Evolutionary conservation across 495 filamentous ascomycete genomes (phyloP).

Genomic region (Lasiosphaeria miniovina): DNA sequence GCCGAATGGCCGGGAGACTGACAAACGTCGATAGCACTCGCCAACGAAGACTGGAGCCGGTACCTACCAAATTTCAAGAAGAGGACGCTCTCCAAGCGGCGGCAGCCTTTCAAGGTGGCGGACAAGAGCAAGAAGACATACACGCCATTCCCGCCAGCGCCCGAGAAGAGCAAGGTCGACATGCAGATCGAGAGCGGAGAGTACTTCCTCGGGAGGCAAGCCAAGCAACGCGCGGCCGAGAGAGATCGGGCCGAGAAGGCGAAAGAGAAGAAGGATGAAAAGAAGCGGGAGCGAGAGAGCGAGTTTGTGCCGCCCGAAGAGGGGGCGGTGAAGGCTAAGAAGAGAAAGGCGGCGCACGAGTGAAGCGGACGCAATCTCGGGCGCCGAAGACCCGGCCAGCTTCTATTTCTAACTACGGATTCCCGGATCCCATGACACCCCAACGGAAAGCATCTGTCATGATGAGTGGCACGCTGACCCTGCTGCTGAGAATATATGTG

Average conservation of each 20-base stretch:
- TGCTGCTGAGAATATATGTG: not conserved
- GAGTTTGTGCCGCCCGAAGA: constrained; percentile 86
- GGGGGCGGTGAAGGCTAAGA: constrained; percentile 57
- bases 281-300: constrained; percentile 77
- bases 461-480: too few relatives aligned
- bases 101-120: constrained; percentile 76
- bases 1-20: too few relatives aligned
- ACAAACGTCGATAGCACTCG: constrained; percentile 49
- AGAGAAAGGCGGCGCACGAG: constrained; percentile 56
- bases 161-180: constrained; percentile 86
- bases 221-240: constrained; percentile 77
- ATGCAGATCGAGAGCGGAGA: constrained; percentile 97
- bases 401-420: not conserved
- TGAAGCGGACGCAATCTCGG: constrained; percentile 8
- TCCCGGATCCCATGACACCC: constrained; percentile 30
- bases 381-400: constrained; percentile 9
- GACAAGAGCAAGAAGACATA: constrained; percentile 95
- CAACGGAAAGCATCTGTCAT: constrained; percentile 15
- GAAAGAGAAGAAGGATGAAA: constrained; percentile 81
- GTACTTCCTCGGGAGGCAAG: constrained; percentile 90
- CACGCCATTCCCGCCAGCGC: constrained; percentile 71
- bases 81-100: constrained; percentile 80
- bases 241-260: constrained; percentile 78
- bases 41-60: constrained; percentile 86
- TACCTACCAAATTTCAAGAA: constrained; percentile 99